Evolutionary conservation across 108 stramenopile species (phyloP), one percentile per base, ranked within the genome.

Genomic region (Fragilaria crotonensis): DNA sequence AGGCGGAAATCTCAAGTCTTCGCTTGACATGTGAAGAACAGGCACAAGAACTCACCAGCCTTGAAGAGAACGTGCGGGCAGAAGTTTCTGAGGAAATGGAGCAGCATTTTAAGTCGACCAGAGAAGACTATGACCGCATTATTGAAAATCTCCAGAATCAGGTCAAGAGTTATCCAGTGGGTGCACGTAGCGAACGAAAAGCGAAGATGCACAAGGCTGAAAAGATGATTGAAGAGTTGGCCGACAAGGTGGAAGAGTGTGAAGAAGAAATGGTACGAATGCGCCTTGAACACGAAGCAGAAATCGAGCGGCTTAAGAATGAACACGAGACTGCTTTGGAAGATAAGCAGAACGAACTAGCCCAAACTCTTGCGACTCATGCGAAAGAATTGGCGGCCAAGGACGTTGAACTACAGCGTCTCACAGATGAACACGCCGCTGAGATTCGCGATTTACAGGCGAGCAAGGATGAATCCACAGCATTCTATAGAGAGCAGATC

Each of bases 251-350:
- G 25, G 77, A 78, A 45, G 93, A 89, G 57, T 86, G 87, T 50
- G 89, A 94, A 63, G 80, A 85, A 31, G 91, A 93, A 60, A 88
- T 88, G 80, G 57, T 61, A 20, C 80, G 92, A 27, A 85, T 90
- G 84, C 57, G 71, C 9, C 62, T 78, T 51, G 75, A 80, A 14
- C 81, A 93, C 57, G 48, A 57, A 7, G 50, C 50, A 3, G 71
- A 80, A 47, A 55, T 82, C 5, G 62, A 67, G 33, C 57, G 60
- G 21, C 50, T 79, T 64, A 47, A 66, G 3, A 66, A 58, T 11
- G 73, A 78, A 29, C 67, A 81, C 30, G 50, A 72, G 4, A 57
- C 29, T 9, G 71, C 68, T 26, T 54, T 70, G 33, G 62, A 66
- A 48, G 57, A 71, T 23, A 25, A 25, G 7, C 5, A 22, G 22